These are phyloP conservation scores for Ascochyta fabae DNA, from an alignment of 2,329 filamentous ascomycete species.

Conservation along the genomic window DNA sequence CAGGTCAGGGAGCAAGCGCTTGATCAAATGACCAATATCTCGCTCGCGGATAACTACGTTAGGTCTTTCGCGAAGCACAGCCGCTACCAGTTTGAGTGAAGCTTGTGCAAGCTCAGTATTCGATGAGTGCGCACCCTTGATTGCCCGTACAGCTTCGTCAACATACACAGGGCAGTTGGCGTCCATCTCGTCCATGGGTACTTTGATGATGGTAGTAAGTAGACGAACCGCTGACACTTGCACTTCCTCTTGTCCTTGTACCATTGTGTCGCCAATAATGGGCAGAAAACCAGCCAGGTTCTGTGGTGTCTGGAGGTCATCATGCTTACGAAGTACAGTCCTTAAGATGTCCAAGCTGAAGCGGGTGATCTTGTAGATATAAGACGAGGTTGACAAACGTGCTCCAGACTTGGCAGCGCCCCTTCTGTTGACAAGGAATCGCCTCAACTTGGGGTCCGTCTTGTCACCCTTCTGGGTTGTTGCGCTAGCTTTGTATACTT, in stretches of 20 bases:
- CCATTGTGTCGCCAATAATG: slow-evolving; percentile 83
- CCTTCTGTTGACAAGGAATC: slow-evolving; percentile 80
- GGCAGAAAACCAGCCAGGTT: slow-evolving; percentile 88
- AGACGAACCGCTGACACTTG: slow-evolving; percentile 86
- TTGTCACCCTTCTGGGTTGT: slow-evolving; percentile 43
- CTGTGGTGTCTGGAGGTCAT: slow-evolving; percentile 75
- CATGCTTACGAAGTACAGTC: slow-evolving; percentile 84
- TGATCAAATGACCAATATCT: slow-evolving; percentile 81
- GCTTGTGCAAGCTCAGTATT: slow-evolving; percentile 86
- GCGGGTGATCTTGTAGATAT: slow-evolving; percentile 84
- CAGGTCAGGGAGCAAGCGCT: slow-evolving; percentile 83
- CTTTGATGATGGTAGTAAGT: slow-evolving; percentile 83
- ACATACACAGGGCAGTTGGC: slow-evolving; percentile 78
- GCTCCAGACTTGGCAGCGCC: slow-evolving; percentile 76
- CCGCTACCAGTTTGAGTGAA: slow-evolving; percentile 84
- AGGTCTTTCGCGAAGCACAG: slow-evolving; percentile 80
- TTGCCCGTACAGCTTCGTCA: slow-evolving; percentile 81
- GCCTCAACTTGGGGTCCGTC: slow-evolving; percentile 59
- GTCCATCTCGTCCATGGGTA: slow-evolving; percentile 75
- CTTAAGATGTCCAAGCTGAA: slow-evolving; percentile 90
- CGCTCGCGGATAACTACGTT: slow-evolving; percentile 79
- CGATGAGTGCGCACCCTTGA: slow-evolving; percentile 78
- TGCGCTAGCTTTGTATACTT: slow-evolving; percentile 74
- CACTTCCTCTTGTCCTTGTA: slow-evolving; percentile 88
- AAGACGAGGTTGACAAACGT: slow-evolving; percentile 74